phyloP scores from a whole-genome alignment of 257 asterid species.

The Primulina eburnea region DNA sequence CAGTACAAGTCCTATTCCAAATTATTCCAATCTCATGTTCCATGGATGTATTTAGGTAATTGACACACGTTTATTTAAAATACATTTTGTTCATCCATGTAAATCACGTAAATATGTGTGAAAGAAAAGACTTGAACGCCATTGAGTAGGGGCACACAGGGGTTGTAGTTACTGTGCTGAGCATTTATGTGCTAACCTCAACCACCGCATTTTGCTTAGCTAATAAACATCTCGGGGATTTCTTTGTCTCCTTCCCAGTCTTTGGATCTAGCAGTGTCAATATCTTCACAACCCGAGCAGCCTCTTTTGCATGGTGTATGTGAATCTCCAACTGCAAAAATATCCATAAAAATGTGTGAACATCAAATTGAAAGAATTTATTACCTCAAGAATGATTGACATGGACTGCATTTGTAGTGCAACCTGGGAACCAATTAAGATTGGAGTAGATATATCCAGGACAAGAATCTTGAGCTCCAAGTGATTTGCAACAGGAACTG shows the following conservation, averaged over 20 bases:
- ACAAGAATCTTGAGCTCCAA: slow-evolving; percentile 79
- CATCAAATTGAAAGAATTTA: background rate
- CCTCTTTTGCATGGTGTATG: slow-evolving; percentile 81
- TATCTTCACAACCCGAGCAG: slow-evolving; percentile 67
- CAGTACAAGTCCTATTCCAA: background rate
- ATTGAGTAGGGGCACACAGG: background rate
- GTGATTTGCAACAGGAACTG: slow-evolving; percentile 65
- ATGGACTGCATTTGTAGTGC: background rate
- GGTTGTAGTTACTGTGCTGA: background rate
- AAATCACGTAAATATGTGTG: background rate
- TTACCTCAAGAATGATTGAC: background rate
- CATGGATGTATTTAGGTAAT: background rate
- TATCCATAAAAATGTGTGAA: slow-evolving; percentile 1
- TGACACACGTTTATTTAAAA: background rate
- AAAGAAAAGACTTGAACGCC: background rate
- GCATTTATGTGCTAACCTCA: slow-evolving; percentile 54
- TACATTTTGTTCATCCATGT: background rate
- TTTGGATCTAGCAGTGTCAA: slow-evolving; percentile 75
- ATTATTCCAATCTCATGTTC: background rate
- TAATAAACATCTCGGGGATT: slow-evolving; percentile 76
- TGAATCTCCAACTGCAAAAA: slow-evolving; percentile 77
- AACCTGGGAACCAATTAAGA: slow-evolving; percentile 90
- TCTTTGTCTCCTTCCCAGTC: slow-evolving; percentile 73
- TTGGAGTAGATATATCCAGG: slow-evolving; percentile 63
- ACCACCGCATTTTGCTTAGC: slow-evolving; percentile 83